Base-by-base conservation (phyloP, 768 basidiomycete species). In the Amanita fuliginea region DNA sequence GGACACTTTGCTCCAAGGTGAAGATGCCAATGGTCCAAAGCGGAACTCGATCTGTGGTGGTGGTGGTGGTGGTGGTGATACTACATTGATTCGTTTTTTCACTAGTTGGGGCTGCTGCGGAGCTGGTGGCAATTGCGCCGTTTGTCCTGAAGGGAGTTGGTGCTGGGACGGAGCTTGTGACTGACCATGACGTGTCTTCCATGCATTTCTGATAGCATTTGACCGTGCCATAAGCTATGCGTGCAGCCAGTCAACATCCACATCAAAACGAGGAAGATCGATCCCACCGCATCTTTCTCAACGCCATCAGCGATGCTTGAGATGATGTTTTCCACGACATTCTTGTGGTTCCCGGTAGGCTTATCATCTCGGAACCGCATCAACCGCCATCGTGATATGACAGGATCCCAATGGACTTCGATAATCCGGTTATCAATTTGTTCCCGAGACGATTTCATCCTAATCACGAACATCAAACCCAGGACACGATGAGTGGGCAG, bases 351-450 rank as follows among this genome's bases (percentile, higher is more conserved):
- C 13, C 92, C 96, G 54, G 94, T 67, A 3, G 80, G 85, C 64
- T 99, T 99, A 65, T 99, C 96, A 58, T 95, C 82, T 57, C 96
- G 68, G 62, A 95, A 94, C 41, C 96, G 80, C 80, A 98, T 82
- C 77, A 92, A 81, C 51, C 80, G 80, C 93, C 94, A 98, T 41
- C 72, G 69, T 26, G 74, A 73, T 21, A 67, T 57, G n/a, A 55
- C 61, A 6, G 74, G 51, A 56, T 95, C 86, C 95, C 96, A 98
- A 55, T 83, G 80, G 14, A 95, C 93, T 63, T 99, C 96, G 16
- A 98, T 83, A 34, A 98, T 77, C 9, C 95, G 79, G 63, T 98
- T 94, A 59, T 99, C 95, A 54, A 83, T 69, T 63, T 98, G 95
- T 60, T 94, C 86, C 6, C 84, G 81, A 1, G 80, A 76, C 4